A percentile compares a stretch with the other conserved stretches of the same genome.
Conservation (phyloP, 2,329 filamentous ascomycete species). For the Apiospora arundinis region DNA sequence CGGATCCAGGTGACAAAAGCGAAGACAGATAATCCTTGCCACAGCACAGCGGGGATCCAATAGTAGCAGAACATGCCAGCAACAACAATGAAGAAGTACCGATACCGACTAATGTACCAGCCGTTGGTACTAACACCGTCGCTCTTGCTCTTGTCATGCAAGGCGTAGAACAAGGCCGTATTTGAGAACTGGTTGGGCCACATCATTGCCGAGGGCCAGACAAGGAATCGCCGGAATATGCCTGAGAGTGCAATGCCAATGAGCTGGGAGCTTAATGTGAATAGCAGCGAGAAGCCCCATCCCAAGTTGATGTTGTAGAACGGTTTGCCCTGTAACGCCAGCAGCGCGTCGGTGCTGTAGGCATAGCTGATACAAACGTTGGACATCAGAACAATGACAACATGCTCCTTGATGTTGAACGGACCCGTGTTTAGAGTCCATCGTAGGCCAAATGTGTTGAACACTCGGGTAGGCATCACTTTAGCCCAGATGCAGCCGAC, state of each 20-base stretch:
- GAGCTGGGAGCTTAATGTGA: slow-evolving; percentile 57
- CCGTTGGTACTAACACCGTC: slow-evolving; percentile 49
- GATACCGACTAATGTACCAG: slow-evolving; percentile 52
- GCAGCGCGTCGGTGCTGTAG: slow-evolving; percentile 45
- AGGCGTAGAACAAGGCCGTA: slow-evolving; percentile 53
- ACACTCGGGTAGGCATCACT: slow-evolving; percentile 47
- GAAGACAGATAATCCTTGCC: slow-evolving; percentile 55
- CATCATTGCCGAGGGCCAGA: slow-evolving; percentile 57
- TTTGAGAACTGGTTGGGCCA: slow-evolving; percentile 57
- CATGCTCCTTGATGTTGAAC: slow-evolving; percentile 55
- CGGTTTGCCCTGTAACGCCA: slow-evolving; percentile 48
- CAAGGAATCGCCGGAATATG: slow-evolving; percentile 53
- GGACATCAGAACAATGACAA: slow-evolving; percentile 51
- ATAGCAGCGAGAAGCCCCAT: slow-evolving; percentile 55
- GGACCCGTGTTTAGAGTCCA: slow-evolving; percentile 53
- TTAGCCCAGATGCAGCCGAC: slow-evolving; percentile 52
- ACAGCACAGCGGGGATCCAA: slow-evolving; percentile 59
- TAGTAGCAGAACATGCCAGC: slow-evolving; percentile 56
- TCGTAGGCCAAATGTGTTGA: slow-evolving; percentile 48
- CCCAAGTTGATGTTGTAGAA: slow-evolving; percentile 50
- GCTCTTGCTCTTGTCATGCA: slow-evolving; percentile 49
- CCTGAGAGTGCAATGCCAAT: slow-evolving; percentile 61
- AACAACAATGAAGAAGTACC: slow-evolving; percentile 52
- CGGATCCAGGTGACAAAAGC: slow-evolving; percentile 55
- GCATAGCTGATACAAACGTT: slow-evolving; percentile 47